Evolutionary conservation across 768 basidiomycete species (phyloP).

Genomic region (Neoboletus subvelutipes): DNA sequence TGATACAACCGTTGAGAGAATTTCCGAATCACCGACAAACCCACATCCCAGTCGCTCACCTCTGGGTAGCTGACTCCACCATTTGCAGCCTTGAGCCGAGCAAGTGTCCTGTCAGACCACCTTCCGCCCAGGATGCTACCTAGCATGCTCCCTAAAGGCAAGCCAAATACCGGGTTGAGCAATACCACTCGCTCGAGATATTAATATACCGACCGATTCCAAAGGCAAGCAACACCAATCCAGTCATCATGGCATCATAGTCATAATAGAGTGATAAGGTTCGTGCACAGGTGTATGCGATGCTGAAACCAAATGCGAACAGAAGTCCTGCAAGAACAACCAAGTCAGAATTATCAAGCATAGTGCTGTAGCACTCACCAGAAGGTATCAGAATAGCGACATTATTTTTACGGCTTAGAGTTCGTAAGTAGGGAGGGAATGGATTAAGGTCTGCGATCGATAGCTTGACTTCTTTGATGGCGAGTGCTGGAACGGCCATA

Average conservation of each 20-base stretch:
- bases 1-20: background rate
- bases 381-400: constrained; percentile 48
- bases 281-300: constrained; percentile 73
- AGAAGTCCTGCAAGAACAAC: constrained; percentile 48
- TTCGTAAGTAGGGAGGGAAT: constrained; percentile 56
- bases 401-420: constrained; percentile 67
- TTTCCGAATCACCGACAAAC: background rate
- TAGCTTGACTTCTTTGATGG: constrained; percentile 45
- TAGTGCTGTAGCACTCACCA: constrained; percentile 22
- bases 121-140: constrained; percentile 61
- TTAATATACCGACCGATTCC: constrained; percentile 52
- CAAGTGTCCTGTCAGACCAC: constrained; percentile 56
- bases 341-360: background rate
- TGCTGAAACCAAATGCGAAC: constrained; percentile 68
- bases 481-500: constrained; percentile 8
- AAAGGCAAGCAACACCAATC: constrained; percentile 73
- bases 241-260: constrained; percentile 71
- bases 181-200: background rate
- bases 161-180: background rate
- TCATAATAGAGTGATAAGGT: constrained; percentile 65
- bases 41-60: constrained; percentile 37
- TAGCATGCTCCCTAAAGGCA: constrained; percentile 40
- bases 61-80: constrained; percentile 61
- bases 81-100: constrained; percentile 45
- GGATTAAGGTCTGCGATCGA: constrained; percentile 74